Evolutionary conservation across 495 filamentous ascomycete species (phyloP).

Genomic region (Annulohypoxylon maeteangense): DNA sequence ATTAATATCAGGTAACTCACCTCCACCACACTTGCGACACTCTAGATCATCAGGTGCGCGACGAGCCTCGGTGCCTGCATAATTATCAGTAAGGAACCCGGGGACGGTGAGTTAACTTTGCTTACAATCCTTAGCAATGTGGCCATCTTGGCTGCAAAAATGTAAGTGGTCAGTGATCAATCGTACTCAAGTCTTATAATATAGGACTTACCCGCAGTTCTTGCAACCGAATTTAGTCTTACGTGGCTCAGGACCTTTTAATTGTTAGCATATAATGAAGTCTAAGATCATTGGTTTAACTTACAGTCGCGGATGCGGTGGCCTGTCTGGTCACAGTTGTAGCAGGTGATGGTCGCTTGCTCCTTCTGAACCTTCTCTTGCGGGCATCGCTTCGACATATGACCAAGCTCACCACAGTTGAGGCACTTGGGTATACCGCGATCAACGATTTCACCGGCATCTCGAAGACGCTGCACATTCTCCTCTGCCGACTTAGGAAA

Average conservation of each 20-base stretch:
- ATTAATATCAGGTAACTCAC: slow-evolving; percentile 54
- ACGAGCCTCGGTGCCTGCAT: slow-evolving; percentile 66
- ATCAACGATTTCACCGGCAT: slow-evolving; percentile 77
- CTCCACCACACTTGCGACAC: slow-evolving; percentile 79
- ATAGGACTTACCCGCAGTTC: slow-evolving; percentile 76
- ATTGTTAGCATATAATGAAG: slow-evolving; percentile 44
- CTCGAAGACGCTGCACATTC: slow-evolving; percentile 75
- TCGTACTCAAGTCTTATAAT: not conserved
- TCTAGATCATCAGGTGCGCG: slow-evolving; percentile 74
- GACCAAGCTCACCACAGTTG: slow-evolving; percentile 81
- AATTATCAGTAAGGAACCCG: slow-evolving; percentile 58
- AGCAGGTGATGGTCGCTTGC: slow-evolving; percentile 72
- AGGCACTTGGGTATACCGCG: slow-evolving; percentile 73
- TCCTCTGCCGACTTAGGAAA: slow-evolving; percentile 76
- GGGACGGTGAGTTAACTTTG: slow-evolving; percentile 27
- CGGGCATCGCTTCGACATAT: slow-evolving; percentile 71
- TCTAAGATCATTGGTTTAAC: slow-evolving; percentile 39
- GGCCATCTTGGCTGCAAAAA: slow-evolving; percentile 50
- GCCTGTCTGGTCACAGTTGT: slow-evolving; percentile 75
- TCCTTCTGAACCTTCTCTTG: slow-evolving; percentile 65
- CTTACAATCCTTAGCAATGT: slow-evolving; percentile 56
- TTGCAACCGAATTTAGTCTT: slow-evolving; percentile 74
- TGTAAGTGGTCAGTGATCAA: not conserved
- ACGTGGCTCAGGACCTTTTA: slow-evolving; percentile 60
- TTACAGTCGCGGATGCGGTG: slow-evolving; percentile 78